Evolutionary conservation across 2,329 filamentous ascomycete species (phyloP), one percentile per base, ranked within the genome.

Genomic region (Achaetomium macrosporum): DNA sequence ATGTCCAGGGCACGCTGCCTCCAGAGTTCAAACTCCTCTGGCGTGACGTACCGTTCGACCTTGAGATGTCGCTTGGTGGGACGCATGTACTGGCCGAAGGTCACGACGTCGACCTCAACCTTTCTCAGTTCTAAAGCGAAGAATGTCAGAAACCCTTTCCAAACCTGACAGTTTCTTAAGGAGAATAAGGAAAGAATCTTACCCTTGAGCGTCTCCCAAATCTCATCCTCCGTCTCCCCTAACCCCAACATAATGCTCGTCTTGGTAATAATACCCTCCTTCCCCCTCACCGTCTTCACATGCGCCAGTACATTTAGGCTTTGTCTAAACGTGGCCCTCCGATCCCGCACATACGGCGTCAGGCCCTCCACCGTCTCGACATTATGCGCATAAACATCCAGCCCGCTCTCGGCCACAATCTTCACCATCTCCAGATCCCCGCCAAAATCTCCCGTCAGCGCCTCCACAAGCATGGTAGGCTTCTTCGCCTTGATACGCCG

Each of bases 61-160:
- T 95, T 86, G 82, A 99, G 92, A 70, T 99, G 93, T 42, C 92
- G 83, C 77, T 97, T 99, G 5, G 93, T 99, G 1, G 93, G 93
- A 11, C 92, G 88, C 93, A 99, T 99, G 76, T 99, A 99, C 75
- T 99, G 93, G n/a, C 93, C 93, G 62, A 99, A 99, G 0, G 93
- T 99, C 53, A 99, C 90, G 12, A 99, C 90, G 63, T 99, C 93
- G 42, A 96, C 91, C 55, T 88, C 76, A 53, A 83, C 80, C 59
- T 84, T 84, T 53, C 93, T 82, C 12, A 99, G 79, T 68, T 95
- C 88, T 82, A 13, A 8, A 25, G 25, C 60, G 8, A 3, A 10
- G 15, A 36, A n/a, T 17, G 15, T 51, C 6, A 42, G 45, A 5
- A 19, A 35, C 17, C 20, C 12, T 9, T 10, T 8, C 11, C 25